Evolutionary conservation across 331 rosid species (phyloP), one percentile per base, ranked within the genome.

Genomic region (Malus hybrid): DNA sequence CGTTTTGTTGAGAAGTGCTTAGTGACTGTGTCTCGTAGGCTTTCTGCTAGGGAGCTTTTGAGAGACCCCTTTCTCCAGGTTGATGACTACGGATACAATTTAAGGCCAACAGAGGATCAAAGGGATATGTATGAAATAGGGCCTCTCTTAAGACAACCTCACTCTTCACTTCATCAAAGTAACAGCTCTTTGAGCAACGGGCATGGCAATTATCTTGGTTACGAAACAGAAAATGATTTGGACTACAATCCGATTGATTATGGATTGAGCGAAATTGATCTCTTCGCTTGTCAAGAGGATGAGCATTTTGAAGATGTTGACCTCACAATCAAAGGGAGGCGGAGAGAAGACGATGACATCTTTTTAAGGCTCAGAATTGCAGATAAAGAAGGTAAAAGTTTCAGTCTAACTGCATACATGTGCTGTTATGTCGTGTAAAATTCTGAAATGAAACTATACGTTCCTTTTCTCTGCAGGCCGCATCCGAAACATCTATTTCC

Each of bases 401-500:
- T 71, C 39, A 9, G 36, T 68, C 64, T 78, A 39, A 48, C 42
- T 9, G 46, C 46, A 39, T 39, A 39, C 12, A 39, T 39, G 46
- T 39, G 28, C 70, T 52, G 9, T 16, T 52, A 2, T 52, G 18
- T 52, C 57, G 3, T 52, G 57, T 52, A 52, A 48, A 52, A 19
- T 71, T 62, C 66, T 52, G 66, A 71, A 27, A 67, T 36, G 61
- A 31, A 48, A 57, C 67, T 46, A 46, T 55, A 24, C 10, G 20
- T 42, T 66, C 24, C 62, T 75, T 32, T 13, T 74, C 68, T 74
- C 0, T 73, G 80, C 84, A 96, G 99, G 96, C 48, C 90, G 87
- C 48, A 81, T 96, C 77, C 85, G 99, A 79, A 96, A 96, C 76
- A 93, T 96, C 82, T 96, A 92, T 87, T 96, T 96, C 87, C 96